Evolutionary conservation across 495 filamentous ascomycete species (phyloP), one percentile per base, ranked within the genome.

Genomic region (Aspergillus bertholletiae): DNA sequence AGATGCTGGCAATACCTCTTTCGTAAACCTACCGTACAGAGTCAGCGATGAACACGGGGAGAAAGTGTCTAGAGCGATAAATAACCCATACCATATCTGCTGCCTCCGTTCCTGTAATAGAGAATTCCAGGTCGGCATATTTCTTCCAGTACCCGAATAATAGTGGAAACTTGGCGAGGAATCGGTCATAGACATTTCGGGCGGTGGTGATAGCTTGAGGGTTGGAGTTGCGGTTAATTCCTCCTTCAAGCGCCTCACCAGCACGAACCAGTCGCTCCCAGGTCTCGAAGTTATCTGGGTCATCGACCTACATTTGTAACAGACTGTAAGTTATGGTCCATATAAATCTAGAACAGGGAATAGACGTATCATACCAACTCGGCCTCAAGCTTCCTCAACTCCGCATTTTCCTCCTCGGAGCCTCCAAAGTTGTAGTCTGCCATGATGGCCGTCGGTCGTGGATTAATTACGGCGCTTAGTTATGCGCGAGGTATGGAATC

Each of bases 81-180:
- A 17, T 18, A 30, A 28, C 80, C 13, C 51, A 52, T 63, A 97
- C 94, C 89, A 97, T 94, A 67, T 99, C 94, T 52, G 94, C 95
- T 26, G 95, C 92, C 74, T 99, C 94, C 1, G 95, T 96, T 23
- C 94, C 94, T 5, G 90, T 90, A 58, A 97, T 96, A 15, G 89
- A 89, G 72, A 99, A 99, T 65, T 99, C 94, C 22, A 96, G 73
- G 66, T 97, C 94, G 60, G 94, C 94, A 84, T 99, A 98, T 70
- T 96, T 97, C 76, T 97, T 97, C 94, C 94, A 99, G 72, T 97
- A 99, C 39, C 92, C 94, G 67, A 97, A 99, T 2, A 97, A 82
- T 22, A 97, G 79, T 1, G 94, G 94, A 63, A 97, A 99, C 66
- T 96, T 96, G 50, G 90, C 87, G 8, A 99, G 84, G 65, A 99